These are phyloP conservation scores for Iberis amara DNA, from an alignment of 441 rosid species.

Conservation along the genomic window DNA sequence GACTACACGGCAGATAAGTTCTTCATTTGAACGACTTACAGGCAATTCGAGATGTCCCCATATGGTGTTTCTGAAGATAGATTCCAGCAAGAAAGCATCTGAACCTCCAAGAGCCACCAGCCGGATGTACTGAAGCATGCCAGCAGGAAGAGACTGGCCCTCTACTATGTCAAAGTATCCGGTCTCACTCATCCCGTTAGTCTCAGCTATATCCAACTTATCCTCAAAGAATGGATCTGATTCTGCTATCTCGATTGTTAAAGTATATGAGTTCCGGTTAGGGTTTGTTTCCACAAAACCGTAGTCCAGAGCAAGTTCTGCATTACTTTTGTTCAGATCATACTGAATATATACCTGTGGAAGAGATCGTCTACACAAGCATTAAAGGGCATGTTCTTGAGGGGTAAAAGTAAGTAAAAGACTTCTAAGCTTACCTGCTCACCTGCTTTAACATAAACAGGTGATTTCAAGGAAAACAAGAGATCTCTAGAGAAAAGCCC, in stretches of 20 bases:
- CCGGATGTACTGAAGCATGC: slow-evolving; percentile 68
- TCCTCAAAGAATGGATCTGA: slow-evolving; percentile 52
- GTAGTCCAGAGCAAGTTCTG: slow-evolving; percentile 84
- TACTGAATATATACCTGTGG: slow-evolving; percentile 78
- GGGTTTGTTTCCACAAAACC: slow-evolving; percentile 71
- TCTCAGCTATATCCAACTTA: slow-evolving; percentile 84
- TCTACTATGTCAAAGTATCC: slow-evolving; percentile 41
- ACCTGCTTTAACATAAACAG: slow-evolving; percentile 78
- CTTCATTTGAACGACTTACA: slow-evolving; percentile 74
- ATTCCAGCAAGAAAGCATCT: slow-evolving; percentile 86
- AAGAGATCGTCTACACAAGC: slow-evolving; percentile 13
- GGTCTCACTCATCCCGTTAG: slow-evolving; percentile 63
- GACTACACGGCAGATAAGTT: slow-evolving; percentile 68
- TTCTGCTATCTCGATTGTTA: slow-evolving; percentile 63
- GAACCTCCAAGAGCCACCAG: slow-evolving; percentile 76
- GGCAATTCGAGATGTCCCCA: slow-evolving; percentile 92
- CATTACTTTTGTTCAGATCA: slow-evolving; percentile 76
- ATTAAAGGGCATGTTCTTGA: slow-evolving; percentile 6
- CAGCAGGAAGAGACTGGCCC: slow-evolving; percentile 62
- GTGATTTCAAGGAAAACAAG: slow-evolving; percentile 71
- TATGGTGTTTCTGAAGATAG: slow-evolving; percentile 66
- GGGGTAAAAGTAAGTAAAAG: neutral
- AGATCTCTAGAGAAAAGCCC: slow-evolving; percentile 86
- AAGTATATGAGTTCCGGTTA: slow-evolving; percentile 59
- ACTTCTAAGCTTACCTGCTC: slow-evolving; percentile 58